Evolutionary conservation across 116 monocot species (phyloP), one percentile per base, ranked within the genome.

Genomic region (Iris pallida): DNA sequence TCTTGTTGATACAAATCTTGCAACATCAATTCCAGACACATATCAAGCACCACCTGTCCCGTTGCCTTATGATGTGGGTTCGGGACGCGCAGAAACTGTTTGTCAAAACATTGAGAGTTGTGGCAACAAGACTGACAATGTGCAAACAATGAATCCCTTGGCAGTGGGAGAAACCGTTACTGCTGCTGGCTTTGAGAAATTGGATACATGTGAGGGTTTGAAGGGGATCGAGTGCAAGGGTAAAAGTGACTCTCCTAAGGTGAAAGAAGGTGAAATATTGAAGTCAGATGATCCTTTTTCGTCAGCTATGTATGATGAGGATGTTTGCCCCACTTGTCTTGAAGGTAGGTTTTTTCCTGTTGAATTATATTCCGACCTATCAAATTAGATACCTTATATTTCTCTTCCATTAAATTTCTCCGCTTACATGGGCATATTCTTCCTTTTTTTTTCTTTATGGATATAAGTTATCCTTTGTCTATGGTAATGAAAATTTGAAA

Each of bases 291-390:
- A 58, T 18, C 5, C 75, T 57, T 10, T 62, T 40, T 16, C 55
- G 45, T 51, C 66, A 49, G 70, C 45, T 45, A 56, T n/a, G 9
- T 79, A 80, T 62, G 89, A 89, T 70, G 88, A 88, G 73, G 89
- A 92, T 75, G 83, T 78, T 53, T 92, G 92, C 64, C 92, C 92
- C 57, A 92, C 71, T 61, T 92, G 92, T 72, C 86, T 92, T 45
- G 92, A 92, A 83, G 92, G 92, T 90, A 78, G n/a, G 68, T n/a
- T 62, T 57, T 67, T 64, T 18, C 47, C 47, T 64, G 47, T 18
- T 64, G 47, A 67, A 51, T 45, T 54, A 30, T 30, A 30, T 30
- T 30, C 30, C 30, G 3, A 30, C 30, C 30, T 30, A 30, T 30
- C 30, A 30, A 30, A 3, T 30, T 30, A 30, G 30, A 30, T 30